These are phyloP conservation scores for Diaporthe sp. DNA, from an alignment of 2,329 filamentous ascomycete species.

Conservation along the genomic window DNA sequence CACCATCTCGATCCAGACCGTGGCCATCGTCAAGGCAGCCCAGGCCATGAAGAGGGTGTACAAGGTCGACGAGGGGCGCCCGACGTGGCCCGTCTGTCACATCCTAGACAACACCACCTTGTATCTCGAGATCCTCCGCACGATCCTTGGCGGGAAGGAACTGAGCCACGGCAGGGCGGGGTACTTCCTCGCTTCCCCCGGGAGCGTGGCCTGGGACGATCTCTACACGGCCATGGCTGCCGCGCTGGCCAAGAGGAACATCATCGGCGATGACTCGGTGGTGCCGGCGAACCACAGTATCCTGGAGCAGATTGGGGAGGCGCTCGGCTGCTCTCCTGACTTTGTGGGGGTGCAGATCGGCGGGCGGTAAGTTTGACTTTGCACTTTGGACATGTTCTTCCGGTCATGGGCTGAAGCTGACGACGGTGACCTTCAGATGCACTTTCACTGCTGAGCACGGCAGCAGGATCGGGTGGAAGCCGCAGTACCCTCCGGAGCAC, in stretches of 20 bases:
- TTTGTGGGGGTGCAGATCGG: slow-evolving; percentile 57
- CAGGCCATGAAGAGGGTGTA: slow-evolving; percentile 56
- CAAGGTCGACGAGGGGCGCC: slow-evolving; percentile 54
- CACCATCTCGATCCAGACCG: slow-evolving; percentile 64
- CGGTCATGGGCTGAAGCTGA: slow-evolving; percentile 13
- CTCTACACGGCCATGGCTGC: slow-evolving; percentile 61
- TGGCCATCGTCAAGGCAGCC: slow-evolving; percentile 61
- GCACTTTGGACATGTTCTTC: neutral
- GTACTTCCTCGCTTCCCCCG: slow-evolving; percentile 64
- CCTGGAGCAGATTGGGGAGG: slow-evolving; percentile 57
- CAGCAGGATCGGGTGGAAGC: slow-evolving; percentile 59
- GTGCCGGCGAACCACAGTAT: slow-evolving; percentile 51
- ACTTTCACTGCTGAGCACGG: slow-evolving; percentile 58
- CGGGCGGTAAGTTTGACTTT: slow-evolving; percentile 54
- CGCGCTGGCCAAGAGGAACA: slow-evolving; percentile 54
- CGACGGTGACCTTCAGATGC: slow-evolving; percentile 50
- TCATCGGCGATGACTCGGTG: slow-evolving; percentile 55
- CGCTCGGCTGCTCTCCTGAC: slow-evolving; percentile 50
- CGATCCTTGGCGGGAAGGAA: slow-evolving; percentile 56
- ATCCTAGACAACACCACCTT: slow-evolving; percentile 60
- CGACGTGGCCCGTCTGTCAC: slow-evolving; percentile 67
- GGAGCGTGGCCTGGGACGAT: slow-evolving; percentile 64
- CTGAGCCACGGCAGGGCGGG: slow-evolving; percentile 58
- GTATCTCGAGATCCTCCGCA: slow-evolving; percentile 60
- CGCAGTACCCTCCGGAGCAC: slow-evolving; percentile 57